phyloP scores from a whole-genome alignment of 768 basidiomycete species.

The Psilocybe subaeruginosa region DNA sequence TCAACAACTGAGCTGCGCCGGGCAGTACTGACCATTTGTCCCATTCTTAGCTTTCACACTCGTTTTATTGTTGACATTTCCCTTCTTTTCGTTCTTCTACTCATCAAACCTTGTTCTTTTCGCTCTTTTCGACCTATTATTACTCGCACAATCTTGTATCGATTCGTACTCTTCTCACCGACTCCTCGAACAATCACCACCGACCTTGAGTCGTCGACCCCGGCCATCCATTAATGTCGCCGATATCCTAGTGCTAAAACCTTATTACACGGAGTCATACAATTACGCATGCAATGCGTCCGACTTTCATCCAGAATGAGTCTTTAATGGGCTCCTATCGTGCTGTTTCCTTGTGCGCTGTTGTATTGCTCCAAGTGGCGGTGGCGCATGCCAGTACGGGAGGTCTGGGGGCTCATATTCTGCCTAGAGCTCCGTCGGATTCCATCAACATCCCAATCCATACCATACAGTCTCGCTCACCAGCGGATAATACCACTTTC shows the following conservation, averaged over 20 bases:
- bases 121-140: background rate
- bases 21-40: background rate
- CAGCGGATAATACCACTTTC: constrained; percentile 31
- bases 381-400: constrained; percentile 6
- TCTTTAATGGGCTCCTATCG: background rate
- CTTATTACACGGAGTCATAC: background rate
- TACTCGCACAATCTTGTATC: background rate
- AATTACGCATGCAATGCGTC: background rate
- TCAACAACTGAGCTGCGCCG: background rate
- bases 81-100: background rate
- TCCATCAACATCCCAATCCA: constrained; percentile 34
- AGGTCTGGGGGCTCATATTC: constrained; percentile 17
- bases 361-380: constrained; percentile 16
- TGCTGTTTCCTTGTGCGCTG: constrained; percentile 5
- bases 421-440: constrained; percentile 27
- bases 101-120: background rate
- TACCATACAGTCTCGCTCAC: constrained; percentile 20
- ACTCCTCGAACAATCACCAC: background rate
- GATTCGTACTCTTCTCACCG: background rate
- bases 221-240: constrained; percentile 1
- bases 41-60: background rate
- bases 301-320: background rate
- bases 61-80: background rate
- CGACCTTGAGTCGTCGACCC: background rate
- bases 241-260: background rate